Evolutionary conservation across 345 rosid genomes (phyloP).

Genomic region (Acer campestre): DNA sequence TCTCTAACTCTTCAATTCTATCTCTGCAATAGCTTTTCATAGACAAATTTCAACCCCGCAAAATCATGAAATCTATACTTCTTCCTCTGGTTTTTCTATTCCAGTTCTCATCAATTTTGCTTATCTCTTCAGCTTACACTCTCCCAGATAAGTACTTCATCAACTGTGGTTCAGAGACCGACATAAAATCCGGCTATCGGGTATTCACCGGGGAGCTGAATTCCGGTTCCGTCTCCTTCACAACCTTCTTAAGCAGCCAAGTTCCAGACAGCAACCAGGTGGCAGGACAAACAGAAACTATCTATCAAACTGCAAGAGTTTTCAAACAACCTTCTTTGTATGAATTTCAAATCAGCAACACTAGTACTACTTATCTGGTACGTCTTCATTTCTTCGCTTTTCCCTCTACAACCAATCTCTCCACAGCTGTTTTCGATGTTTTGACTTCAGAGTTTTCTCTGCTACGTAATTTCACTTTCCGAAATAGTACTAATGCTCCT

Average conservation of each 20-base stretch:
- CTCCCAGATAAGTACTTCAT: conserved; percentile 46
- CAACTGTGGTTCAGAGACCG: conserved; percentile 51
- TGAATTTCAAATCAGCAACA: conserved; percentile 25
- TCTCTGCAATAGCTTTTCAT: not conserved
- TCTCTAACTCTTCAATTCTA: not conserved
- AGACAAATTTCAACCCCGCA: conserved; percentile 6
- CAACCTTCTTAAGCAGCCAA: conserved; percentile 21
- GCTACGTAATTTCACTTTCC: conserved; percentile 30
- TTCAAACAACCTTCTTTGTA: conserved; percentile 38
- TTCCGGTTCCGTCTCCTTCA: conserved; percentile 27
- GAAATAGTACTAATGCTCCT: conserved; percentile 15
- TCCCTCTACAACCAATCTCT: conserved; percentile 27
- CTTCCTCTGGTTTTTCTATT: conserved; percentile 25
- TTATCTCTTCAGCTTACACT: conserved; percentile 27
- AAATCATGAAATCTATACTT: not conserved
- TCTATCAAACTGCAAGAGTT: conserved; percentile 55
- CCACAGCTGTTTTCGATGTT: conserved; percentile 40
- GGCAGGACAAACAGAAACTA: not conserved
- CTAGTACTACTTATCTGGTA: conserved; percentile 41
- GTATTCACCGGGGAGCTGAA: conserved; percentile 40
- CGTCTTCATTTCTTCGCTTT: conserved; percentile 49
- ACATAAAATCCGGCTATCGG: not conserved
- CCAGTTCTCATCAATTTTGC: not conserved
- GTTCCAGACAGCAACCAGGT: not conserved
- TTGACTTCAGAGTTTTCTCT: conserved; percentile 33